Base-by-base conservation (phyloP, 2,329 filamentous ascomycete genomes). In the Scedosporium apiospermum region DNA sequence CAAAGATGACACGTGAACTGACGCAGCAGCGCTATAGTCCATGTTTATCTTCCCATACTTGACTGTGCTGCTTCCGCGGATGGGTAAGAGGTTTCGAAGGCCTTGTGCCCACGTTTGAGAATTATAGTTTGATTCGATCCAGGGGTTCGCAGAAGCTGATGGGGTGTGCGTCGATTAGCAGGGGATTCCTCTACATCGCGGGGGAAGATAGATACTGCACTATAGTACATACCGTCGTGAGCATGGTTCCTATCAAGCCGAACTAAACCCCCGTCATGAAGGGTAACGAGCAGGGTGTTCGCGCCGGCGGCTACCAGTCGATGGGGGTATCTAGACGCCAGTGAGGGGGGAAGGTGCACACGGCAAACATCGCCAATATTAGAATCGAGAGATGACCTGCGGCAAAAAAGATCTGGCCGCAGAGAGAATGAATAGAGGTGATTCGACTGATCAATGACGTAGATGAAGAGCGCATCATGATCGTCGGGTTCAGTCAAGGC, bases 341-440 rank as follows among this genome's bases (percentile, higher is more conserved):
- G 83, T 2, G 89, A 85, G n/a, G 87, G 83, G 6, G 91, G 88
- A 49, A 84, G 75, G 71, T 86, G 90, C 7, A 86, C 83, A 75
- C 90, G 93, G 77, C 88, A 93, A 73, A 88, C 86, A 62, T 92
- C 89, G 41, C 81, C 81, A n/a, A 92, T 77, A 63, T 89, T 88
- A 60, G 88, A 84, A 67, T 96, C 91, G 16, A 88, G 84, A 21
- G 85, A 85, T 0, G 82, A 80, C 64, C 82, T 81, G 72, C 86
- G 87, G 64, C 87, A 82, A 73, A 98, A 96, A 70, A 90, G 88
- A 67, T 95, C 90, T 34, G 90, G 88, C 64, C 88, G 87, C 59
- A 99, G 76, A n/a, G 83, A 88, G 67, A 99, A 82, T 12, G 90
- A 92, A 75, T 93, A 93, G 18, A 99, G 80, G 66, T 91, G 86